phyloP scores from a whole-genome alignment of 2,329 filamentous ascomycete genomes.

The Exserohilum turcica region DNA sequence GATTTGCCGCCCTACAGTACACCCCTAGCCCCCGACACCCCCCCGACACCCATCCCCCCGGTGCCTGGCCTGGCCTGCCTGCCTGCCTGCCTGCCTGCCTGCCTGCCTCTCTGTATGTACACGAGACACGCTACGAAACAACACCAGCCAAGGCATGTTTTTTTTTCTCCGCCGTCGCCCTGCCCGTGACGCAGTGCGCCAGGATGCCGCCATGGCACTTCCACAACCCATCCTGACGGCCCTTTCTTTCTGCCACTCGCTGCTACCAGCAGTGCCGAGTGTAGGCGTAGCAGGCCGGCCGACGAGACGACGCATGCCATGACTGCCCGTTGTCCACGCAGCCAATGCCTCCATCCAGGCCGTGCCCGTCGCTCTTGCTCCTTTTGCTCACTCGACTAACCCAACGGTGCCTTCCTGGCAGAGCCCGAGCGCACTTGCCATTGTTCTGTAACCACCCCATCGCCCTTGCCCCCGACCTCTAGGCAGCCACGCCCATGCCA shows the following conservation, averaged over 20 bases:
- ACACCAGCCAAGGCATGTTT: not conserved
- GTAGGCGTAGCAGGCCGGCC: not conserved
- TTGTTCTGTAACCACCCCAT: not conserved
- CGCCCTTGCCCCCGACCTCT: not conserved
- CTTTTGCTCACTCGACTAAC: not conserved
- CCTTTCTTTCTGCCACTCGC: not conserved
- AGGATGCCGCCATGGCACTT: too few relatives aligned
- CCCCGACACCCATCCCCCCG: too few relatives aligned
- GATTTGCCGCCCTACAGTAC: too few relatives aligned
- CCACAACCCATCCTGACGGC: not conserved
- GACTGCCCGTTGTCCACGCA: too few relatives aligned
- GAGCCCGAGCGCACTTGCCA: not conserved
- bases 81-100: too few relatives aligned
- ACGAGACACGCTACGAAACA: not conserved
- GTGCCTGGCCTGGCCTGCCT: too few relatives aligned
- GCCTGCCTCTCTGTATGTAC: not conserved
- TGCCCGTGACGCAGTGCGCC: not conserved
- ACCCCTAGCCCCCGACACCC: too few relatives aligned
- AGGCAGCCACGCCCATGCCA: not conserved
- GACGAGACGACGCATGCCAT: not conserved
- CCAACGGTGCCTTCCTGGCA: not conserved
- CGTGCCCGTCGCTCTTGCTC: too few relatives aligned
- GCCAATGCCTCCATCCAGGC: not conserved
- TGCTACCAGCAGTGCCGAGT: not conserved
- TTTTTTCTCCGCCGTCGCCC: too few relatives aligned